Evolutionary conservation across 2,329 filamentous ascomycete species (phyloP), one percentile per base, ranked within the genome.

Genomic region (Aspergillus sergii): DNA sequence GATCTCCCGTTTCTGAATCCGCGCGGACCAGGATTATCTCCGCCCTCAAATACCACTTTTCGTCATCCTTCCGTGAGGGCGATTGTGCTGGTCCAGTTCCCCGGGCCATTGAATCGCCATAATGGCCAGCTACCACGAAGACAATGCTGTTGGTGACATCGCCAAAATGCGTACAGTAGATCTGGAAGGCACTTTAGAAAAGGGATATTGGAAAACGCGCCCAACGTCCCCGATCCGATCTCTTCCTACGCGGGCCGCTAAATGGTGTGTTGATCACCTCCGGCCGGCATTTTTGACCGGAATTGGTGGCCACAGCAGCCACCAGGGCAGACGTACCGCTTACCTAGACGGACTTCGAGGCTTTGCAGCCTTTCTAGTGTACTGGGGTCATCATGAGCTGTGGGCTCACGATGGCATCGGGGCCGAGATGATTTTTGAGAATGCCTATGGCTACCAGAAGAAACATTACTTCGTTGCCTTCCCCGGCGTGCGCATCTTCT

Each of bases 281-380:
- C 51, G 51, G 34, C 51, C 51, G 34, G 51, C 30, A 26, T 55
- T 55, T 26, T 34, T 55, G 32, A 55, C 51, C 26, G 48, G 48
- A n/a, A 51, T 51, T 10, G 43, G 43, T 36, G 32, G 43, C 30
- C 32, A 50, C 16, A 58, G 30, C 45, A 48, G 69, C 41, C 59
- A 32, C 43, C 62, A 46, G 32, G 30, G 23, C 21, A 78, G 84
- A 8, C 77, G 79, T 21, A 89, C 86, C 6, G 85, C 86, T n/a
- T 88, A 86, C 67, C 80, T 89, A 23, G 89, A 91, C 68, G 89
- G 89, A 16, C 78, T 91, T 16, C 80, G 89, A 71, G 89, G 89
- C 4, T 89, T 91, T 65, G 88, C 88, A 5, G 87, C 89, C 3
- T 81, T 91, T 34, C 72, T 90, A 32, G 89, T 91, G 16, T 91